Evolutionary conservation across 202 grass and related monocot genomes (phyloP).

Genomic region (Carex sylvatica): DNA sequence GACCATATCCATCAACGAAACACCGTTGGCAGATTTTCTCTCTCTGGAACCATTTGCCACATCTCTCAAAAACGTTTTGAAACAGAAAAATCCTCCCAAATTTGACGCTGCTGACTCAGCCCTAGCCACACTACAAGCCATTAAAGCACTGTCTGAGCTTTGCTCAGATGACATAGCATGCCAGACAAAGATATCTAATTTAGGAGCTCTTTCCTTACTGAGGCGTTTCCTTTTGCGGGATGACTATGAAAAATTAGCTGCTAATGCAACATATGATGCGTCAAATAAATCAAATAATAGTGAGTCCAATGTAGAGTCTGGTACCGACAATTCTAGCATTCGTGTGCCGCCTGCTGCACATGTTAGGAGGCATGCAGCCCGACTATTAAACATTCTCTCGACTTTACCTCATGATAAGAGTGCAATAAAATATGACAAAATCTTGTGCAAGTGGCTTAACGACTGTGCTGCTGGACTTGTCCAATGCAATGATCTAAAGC

Average conservation of each 20-base stretch:
- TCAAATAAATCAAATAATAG: conserved; percentile 53
- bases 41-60: conserved; percentile 80
- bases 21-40: conserved; percentile 71
- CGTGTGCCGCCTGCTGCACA: conserved; percentile 83
- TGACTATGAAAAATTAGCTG: conserved; percentile 97
- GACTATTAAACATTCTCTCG: conserved; percentile 80
- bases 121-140: conserved; percentile 71
- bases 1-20: conserved; percentile 41
- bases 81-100: conserved; percentile 79
- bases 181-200: conserved; percentile 80
- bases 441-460: conserved; percentile 92
- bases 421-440: conserved; percentile 61
- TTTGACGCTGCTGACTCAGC: conserved; percentile 92
- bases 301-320: conserved; percentile 40
- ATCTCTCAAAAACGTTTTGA: conserved; percentile 64
- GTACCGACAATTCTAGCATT: conserved; percentile 62
- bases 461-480: conserved; percentile 67
- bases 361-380: conserved; percentile 82
- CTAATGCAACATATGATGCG: conserved; percentile 92
- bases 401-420: conserved; percentile 73
- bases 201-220: conserved; percentile 70
- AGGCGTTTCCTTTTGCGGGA: conserved; percentile 75
- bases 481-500: conserved; percentile 78
- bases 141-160: conserved; percentile 93
- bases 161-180: conserved; percentile 73